Evolutionary conservation across 371 early-diverging fungal species (phyloP), one percentile per base, ranked within the genome.

Genomic region (Mortierella sp.): DNA sequence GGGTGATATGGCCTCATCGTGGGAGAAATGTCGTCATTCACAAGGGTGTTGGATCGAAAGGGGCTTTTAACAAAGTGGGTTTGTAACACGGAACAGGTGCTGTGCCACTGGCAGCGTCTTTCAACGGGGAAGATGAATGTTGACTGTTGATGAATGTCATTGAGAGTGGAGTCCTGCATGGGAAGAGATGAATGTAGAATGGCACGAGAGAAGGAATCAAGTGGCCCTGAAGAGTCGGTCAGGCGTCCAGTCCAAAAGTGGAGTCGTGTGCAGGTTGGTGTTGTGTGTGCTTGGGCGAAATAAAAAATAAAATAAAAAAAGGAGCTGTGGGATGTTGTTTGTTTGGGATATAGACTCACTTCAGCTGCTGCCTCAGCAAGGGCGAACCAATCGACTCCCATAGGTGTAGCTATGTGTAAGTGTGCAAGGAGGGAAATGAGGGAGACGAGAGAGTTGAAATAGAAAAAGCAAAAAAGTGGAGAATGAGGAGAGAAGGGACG

Each of bases 331-430:
- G 43, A 6, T 57, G 57, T 28, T 57, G 16, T 11, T 3, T 57
- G 31, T 28, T 3, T 28, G 28, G 3, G 21, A 28, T 31, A 61
- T 1, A 11, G 21, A 67, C 43, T 6, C 67, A 67, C 67, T 37
- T 67, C 67, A 24, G 67, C 67, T 21, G 67, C 67, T 11, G 67
- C 67, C 40, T 37, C 43, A 40, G 67, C 67, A 67, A 67, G 67
- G 34, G 37, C 24, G 24, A 67, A 40, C 67, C 67, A 67, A 21
- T 67, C 67, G 2, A 67, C 34, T 24, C 67, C 67, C 67, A 67
- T 67, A 24, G 67, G 67, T 67, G 37, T 40, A 2, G 34, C 6
- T 37, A 40, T 24, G 43, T 9, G 67, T 24, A 37, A 34, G 37
- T 4, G 19, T 37, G 37, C 21, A 4, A 24, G 0, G 21, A 9